phyloP scores from a whole-genome alignment of 2,329 filamentous ascomycete species.

The Penicillium sp. region DNA sequence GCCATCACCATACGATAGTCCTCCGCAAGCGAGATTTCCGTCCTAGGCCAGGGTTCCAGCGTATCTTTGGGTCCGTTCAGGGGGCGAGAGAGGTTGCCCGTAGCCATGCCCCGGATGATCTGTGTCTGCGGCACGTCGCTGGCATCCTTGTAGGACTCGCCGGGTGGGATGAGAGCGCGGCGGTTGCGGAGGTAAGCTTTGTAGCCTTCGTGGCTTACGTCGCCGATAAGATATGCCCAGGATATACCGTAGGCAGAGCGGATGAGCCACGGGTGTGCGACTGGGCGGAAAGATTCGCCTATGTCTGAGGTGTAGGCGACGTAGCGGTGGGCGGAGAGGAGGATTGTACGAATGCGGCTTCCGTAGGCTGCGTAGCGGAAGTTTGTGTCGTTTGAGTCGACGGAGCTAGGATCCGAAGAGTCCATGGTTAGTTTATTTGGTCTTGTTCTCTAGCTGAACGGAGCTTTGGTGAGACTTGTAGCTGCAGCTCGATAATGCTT shows the following conservation, averaged over 20 bases:
- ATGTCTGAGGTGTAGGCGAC: conserved; percentile 97
- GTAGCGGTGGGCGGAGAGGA: conserved; percentile 88
- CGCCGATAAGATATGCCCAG: conserved; percentile 88
- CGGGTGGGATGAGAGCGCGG: conserved; percentile 66
- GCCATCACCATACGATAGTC: conserved; percentile 90
- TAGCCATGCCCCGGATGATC: conserved; percentile 37
- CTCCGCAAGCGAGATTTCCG: conserved; percentile 69
- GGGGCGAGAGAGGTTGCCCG: conserved; percentile 30
- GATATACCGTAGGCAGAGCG: conserved; percentile 83
- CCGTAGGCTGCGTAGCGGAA: conserved; percentile 93
- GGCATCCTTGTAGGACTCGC: conserved; percentile 50
- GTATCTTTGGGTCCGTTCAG: conserved; percentile 22
- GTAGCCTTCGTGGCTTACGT: conserved; percentile 91
- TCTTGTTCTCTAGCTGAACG: background rate
- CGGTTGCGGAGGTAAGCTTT: conserved; percentile 91
- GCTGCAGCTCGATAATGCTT: background rate
- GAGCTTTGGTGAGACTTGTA: background rate
- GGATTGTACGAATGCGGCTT: conserved; percentile 77
- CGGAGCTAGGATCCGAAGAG: conserved; percentile 51
- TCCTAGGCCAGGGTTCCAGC: conserved; percentile 41
- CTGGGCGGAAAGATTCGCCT: conserved; percentile 90
- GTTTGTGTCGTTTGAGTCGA: conserved; percentile 79
- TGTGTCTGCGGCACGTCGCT: conserved; percentile 31
- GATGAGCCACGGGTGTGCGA: conserved; percentile 82
- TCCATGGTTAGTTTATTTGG: conserved; percentile 13